Base-by-base conservation (phyloP, 225 moss, liverwort and hornwort genomes). In the Pseudisothecium myosuroides region DNA sequence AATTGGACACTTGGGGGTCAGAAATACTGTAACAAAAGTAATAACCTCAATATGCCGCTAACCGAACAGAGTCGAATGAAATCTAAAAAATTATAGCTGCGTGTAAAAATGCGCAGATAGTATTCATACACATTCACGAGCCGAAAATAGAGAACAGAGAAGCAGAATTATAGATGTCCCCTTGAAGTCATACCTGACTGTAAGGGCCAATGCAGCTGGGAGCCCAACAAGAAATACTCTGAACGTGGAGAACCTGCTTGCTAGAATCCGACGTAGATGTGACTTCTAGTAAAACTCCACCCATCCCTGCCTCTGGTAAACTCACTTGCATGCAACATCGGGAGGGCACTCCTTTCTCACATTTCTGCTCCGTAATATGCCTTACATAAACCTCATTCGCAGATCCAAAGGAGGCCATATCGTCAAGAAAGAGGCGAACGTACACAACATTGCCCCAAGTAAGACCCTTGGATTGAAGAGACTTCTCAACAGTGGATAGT, bases 171-270 rank as follows among this genome's bases (percentile, higher is more conserved):
- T 27, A 69, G 52, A 26, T 52, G 56, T 41, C 39, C 41, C 19
- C 43, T 83, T 45, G 31, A 76, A 50, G 18, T n/a, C 29, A 54
- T 89, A 98, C 98, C 96, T 99, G 99, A 92, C 99, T 99, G 81
- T 99, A 99, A 52, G 99, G 99, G 49, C 99, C 99, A 82, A 99
- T 97, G 94, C 97, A 99, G 93, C 99, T 90, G 55, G 99, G 99
- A 79, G 99, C 99, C 99, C 99, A 99, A 81, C 94, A 97, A 68
- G 99, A 99, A 68, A 97, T 96, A 89, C 99, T 99, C 90, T 99
- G 99, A 60, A 99, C 99, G 84, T 99, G 99, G 58, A 99, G 92
- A 60, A 99, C 97, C 64, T 91, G 92, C 89, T 97, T 97, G 84
- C 89, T 93, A 26, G 83, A 88, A 89, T 96, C 93, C 49, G 87